These are phyloP conservation scores for Lactifluus subvellereus DNA, from an alignment of 768 basidiomycete species.

Conservation along the genomic window DNA sequence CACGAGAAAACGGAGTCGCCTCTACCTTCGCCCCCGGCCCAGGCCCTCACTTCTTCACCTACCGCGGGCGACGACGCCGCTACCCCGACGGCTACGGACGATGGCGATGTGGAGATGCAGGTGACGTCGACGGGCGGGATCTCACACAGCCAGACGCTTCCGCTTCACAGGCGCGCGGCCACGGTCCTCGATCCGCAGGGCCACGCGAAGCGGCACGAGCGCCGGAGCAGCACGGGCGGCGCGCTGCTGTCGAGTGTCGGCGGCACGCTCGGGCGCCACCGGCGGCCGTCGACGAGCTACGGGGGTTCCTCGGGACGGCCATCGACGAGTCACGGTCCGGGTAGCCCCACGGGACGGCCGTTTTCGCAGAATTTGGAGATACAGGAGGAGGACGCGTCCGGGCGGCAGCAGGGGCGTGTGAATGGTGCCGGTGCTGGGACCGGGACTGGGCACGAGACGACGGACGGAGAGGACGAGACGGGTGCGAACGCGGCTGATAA, in stretches of 20 bases:
- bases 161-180: slow-evolving; percentile 67
- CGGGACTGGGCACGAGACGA: slow-evolving; percentile 1
- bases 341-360: slow-evolving; percentile 33
- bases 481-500: slow-evolving; percentile 39
- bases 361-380: slow-evolving; percentile 50
- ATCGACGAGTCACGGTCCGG: slow-evolving; percentile 21
- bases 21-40: not conserved
- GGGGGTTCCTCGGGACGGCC: slow-evolving; percentile 31
- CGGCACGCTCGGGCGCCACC: slow-evolving; percentile 60
- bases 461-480: slow-evolving; percentile 17
- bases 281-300: slow-evolving; percentile 67
- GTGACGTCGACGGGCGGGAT: slow-evolving; percentile 28
- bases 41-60: not conserved
- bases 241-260: slow-evolving; percentile 43
- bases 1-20: slow-evolving; percentile 21
- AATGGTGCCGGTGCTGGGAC: slow-evolving; percentile 4
- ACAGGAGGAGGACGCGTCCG: slow-evolving; percentile 28
- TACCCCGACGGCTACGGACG: not conserved
- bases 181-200: slow-evolving; percentile 70
- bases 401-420: not conserved
- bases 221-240: slow-evolving; percentile 72
- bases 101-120: slow-evolving; percentile 5
- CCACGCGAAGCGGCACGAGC: slow-evolving; percentile 57
- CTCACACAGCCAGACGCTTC: slow-evolving; percentile 46
- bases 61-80: not conserved